Base-by-base conservation (phyloP, 2,329 filamentous ascomycete genomes). In the Anisogramma anomala region DNA sequence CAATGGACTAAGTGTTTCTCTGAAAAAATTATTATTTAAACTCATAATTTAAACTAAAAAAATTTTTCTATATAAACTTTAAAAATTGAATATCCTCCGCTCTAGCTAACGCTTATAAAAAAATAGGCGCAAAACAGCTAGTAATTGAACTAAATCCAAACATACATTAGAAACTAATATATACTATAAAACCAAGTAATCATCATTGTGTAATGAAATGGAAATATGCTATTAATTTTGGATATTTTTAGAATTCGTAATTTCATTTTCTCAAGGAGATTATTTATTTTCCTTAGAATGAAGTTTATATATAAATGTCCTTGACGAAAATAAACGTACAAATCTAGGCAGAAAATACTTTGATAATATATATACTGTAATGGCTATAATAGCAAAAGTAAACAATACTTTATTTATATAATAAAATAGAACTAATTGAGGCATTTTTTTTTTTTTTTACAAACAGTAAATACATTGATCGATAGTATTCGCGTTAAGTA, bases 1-100 rank as follows among this genome's bases (percentile, higher is more conserved):
- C 36, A 45, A 33, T n/a, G 36, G 27, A 37, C 36, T 38, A 38
- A 31, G 36, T 40, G 27, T 40, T 26, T 40, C 38, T 33, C 38
- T 18, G 23, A 26, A 40, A n/a, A 33, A 33, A 40, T 40, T 33
- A 34, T 34, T 39, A 33, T 33, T 34, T 18, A 41, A 34, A 25
- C 27, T 42, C 8, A 32, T 32, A 31, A 23, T 27, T 31, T 39
- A 25, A 4, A 33, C n/a, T n/a, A n/a, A n/a, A n/a, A n/a, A n/a
- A n/a, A n/a, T n/a, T n/a, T n/a, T n/a, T n/a, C n/a, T n/a, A 33
- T 33, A 39, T 39, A 39, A 26, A 33, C 30, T 20, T 39, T 25
- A 25, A 32, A 9, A 39, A 32, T 14, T 10, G 11, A 27, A 36
- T 27, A n/a, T 14, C 7, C 13, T 28, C 5, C 10, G 10, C 10